Evolutionary conservation across 768 basidiomycete genomes (phyloP).

Genomic region (Leucocoprinus leucothites): DNA sequence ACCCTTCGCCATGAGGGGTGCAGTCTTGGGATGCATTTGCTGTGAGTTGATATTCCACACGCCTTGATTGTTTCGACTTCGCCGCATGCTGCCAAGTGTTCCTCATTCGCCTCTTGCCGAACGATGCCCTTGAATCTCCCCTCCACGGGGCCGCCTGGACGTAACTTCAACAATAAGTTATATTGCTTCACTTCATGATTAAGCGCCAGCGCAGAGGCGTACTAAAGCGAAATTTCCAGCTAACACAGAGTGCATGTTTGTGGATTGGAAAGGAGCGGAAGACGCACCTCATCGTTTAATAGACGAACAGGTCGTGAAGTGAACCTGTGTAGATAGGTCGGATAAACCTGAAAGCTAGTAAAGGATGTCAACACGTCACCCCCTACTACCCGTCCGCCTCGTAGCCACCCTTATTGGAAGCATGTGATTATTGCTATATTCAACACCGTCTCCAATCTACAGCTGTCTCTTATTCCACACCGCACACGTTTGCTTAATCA

Average conservation of each 20-base stretch:
- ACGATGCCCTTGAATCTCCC: slow-evolving; percentile 92
- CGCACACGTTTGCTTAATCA: too few species aligned
- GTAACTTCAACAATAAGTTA: slow-evolving; percentile 85
- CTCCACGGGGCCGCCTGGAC: slow-evolving; percentile 87
- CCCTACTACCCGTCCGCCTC: too few species aligned
- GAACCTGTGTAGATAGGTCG: too few species aligned
- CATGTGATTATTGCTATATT: too few species aligned
- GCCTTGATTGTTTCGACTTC: slow-evolving; percentile 20
- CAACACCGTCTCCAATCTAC: too few species aligned
- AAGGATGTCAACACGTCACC: too few species aligned
- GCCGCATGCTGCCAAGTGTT: slow-evolving; percentile 19
- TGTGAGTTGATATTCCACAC: slow-evolving; percentile 83
- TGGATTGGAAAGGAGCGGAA: slow-evolving; percentile 80
- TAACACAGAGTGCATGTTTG: slow-evolving; percentile 84
- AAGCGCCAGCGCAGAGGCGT: slow-evolving; percentile 81
- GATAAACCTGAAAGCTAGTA: too few species aligned
- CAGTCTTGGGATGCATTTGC: slow-evolving; percentile 94
- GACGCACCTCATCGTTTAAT: slow-evolving; percentile 69
- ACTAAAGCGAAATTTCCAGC: slow-evolving; percentile 92
- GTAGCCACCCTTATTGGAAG: too few species aligned
- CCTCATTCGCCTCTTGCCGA: slow-evolving; percentile 57
- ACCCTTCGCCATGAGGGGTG: slow-evolving; percentile 86
- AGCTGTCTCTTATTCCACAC: too few species aligned
- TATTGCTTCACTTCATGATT: slow-evolving; percentile 83
- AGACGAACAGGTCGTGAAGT: too few species aligned